A percentile compares a stretch with the other conserved stretches of the same genome.
These are phyloP conservation scores for Chrysoporthe puriensis DNA, from an alignment of 2,329 filamentous ascomycete genomes.

Conservation along the genomic window DNA sequence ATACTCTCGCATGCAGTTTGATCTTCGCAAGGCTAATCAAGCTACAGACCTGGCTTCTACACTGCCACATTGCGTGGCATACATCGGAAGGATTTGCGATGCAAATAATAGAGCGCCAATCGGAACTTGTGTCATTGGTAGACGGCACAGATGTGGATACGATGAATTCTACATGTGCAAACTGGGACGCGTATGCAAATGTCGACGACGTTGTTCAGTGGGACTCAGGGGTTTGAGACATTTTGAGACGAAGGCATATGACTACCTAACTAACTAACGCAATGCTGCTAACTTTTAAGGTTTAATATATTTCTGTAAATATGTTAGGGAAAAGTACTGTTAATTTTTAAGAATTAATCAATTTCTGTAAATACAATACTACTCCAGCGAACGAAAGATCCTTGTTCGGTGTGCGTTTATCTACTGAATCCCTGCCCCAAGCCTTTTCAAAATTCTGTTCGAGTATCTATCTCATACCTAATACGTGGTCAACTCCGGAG, in stretches of 20 bases:
- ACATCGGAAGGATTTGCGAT: constrained; percentile 14
- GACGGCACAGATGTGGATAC: constrained; percentile 3
- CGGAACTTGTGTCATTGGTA: not conserved
- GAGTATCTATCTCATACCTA: constrained; percentile 17
- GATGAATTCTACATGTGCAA: constrained; percentile 16
- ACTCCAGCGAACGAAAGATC: not conserved
- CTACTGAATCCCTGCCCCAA: too few species aligned
- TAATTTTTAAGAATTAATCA: not conserved
- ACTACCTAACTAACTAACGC: too few species aligned
- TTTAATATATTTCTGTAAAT: not conserved
- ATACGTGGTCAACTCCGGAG: constrained; percentile 49
- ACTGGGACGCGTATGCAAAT: constrained; percentile 15
- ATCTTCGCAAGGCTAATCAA: not conserved
- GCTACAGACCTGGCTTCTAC: not conserved
- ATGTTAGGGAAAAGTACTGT: too few species aligned
- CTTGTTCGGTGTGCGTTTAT: not conserved
- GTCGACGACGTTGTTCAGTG: constrained; percentile 7
- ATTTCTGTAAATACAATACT: not conserved
- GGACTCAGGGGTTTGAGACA: constrained; percentile 10
- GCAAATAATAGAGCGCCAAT: constrained; percentile 9
- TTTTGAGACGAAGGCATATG: not conserved
- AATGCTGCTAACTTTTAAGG: not conserved
- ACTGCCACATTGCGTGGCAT: constrained; percentile 23
- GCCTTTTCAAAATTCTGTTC: too few species aligned
- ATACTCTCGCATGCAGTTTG: not conserved